Evolutionary conservation across 116 monocot genomes (phyloP), one percentile per base, ranked within the genome.

Genomic region (Cymodocea nodosa): DNA sequence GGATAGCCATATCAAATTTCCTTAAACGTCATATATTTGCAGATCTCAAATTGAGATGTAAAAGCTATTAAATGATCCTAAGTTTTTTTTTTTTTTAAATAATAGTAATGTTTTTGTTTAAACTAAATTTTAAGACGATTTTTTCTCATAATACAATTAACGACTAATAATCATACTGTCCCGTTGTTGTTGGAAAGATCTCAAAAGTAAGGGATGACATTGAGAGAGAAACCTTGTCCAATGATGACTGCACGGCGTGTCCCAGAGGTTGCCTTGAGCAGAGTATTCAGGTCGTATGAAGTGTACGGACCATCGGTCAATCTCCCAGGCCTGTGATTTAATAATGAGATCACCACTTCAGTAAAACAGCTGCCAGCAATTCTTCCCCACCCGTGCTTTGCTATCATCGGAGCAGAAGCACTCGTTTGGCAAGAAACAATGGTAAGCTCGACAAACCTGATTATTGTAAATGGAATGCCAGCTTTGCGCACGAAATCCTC

Each of bases 281-380:
- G 65, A 5, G 95, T 95, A 77, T 95, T 95, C 17, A 95, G 70
- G 77, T 95, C 95, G 85, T 95, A 90, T 44, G 95, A 95, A 77
- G 95, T 95, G 59, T 90, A 95, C 40, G 90, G 95, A 59, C 95
- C 95, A 82, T 90, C 95, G 64, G 90, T 95, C 70, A 90, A 79
- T 80, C 95, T 85, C 63, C 90, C 90, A 75, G 95, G 59, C 76
- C 95, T 95, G 63, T 6, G 24, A 12, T 4, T 62, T 62, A 20
- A 15, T 15, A 13, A 62, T 2, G 5, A 64, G 13, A 40, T 50
- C 24, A 64, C 19, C 18, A 17, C 35, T 56, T 22, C 11, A 60
- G 25, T 30, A 60, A 60, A 15, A 35, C 16, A 4, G 25, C 15
- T 23, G 11, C 15, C 58, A 23, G 3, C 22, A 58, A 58, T 58